Base-by-base conservation (phyloP, 2,329 filamentous ascomycete genomes). In the Paecilomyces variotii region DNA sequence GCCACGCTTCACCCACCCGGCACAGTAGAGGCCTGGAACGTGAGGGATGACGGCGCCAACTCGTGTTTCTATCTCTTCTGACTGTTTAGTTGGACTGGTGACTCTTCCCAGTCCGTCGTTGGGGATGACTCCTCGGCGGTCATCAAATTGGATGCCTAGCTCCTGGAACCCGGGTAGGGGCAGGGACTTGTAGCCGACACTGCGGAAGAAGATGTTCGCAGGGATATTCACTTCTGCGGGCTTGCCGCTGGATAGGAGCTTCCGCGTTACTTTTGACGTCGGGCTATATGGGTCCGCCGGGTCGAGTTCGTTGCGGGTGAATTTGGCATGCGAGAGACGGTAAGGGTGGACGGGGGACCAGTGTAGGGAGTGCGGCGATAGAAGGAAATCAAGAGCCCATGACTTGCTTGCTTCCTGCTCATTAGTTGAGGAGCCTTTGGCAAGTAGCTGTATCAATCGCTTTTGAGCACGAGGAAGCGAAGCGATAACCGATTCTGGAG, bases 1-100 rank as follows among this genome's bases (percentile, higher is more conserved):
- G 0, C 94, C 94, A 35, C 88, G 84, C 77, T 97, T 97, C 9
- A 97, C 91, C 94, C 94, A 99, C 0, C 94, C 94, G 14, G 93
- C 89, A 64, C 91, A 96, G 75, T 99, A 99, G 28, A 96, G 74
- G 0, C 93, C 91, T 0, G 87, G 84, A 0, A 89, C 68, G 71
- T 83, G 69, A 63, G 78, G 67, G 61, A 80, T 74, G 63, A 78
- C 65, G 56, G 79, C 67, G 60, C 72, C 63, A 64, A 72, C 62
- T 0, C 70, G 70, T 60, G 63, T 70, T 65, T 19, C 61, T 45
- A 56, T 67, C 50, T 60, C 56, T 24, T 68, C 60, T 0, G 67
- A 63, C 7, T 61, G 60, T 10, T 65, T 58, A 3, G 63, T 59
- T 2, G 75, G 75, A 14, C 70, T 72, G 2, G 84, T 77, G 24